Evolutionary conservation across 768 basidiomycete species (phyloP).

Genomic region (Cyclocybe cylindracea): DNA sequence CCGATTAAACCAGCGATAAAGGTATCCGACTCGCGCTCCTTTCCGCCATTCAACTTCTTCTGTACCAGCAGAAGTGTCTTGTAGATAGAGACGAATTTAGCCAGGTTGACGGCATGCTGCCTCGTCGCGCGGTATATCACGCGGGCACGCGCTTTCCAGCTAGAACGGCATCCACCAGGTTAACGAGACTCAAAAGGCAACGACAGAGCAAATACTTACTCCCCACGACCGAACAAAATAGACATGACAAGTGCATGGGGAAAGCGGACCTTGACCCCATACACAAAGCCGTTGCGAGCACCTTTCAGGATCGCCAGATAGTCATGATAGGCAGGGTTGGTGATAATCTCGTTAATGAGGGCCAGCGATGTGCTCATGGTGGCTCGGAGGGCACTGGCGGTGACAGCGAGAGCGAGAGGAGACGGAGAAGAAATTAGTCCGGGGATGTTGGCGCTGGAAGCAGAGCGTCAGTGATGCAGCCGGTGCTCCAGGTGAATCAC

Average conservation of each 20-base stretch:
- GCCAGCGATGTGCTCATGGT: conserved; percentile 26
- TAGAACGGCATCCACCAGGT: conserved; percentile 28
- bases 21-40: conserved; percentile 78
- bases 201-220: conserved; percentile 54
- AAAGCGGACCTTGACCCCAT: conserved; percentile 89
- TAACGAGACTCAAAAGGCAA: conserved; percentile 5
- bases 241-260: conserved; percentile 98
- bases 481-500: no score
- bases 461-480: conserved; percentile 4
- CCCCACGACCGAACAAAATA: conserved; percentile 87
- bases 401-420: conserved; percentile 4
- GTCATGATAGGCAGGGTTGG: conserved; percentile 83
- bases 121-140: conserved; percentile 83
- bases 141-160: conserved; percentile 68
- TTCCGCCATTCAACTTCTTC: conserved; percentile 77
- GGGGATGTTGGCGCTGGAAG: conserved; percentile 9
- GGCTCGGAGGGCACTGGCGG: conserved; percentile 1
- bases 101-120: conserved; percentile 89
- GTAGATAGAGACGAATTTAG: conserved; percentile 93
- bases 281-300: conserved; percentile 86
- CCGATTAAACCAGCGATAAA: conserved; percentile 93
- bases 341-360: conserved; percentile 47
- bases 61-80: conserved; percentile 85
- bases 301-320: conserved; percentile 93
- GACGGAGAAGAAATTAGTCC: conserved; percentile 9